A percentile compares a stretch with the other conserved stretches of the same genome.
Evolutionary conservation across 1,284 basidiomycete species (phyloP).

Genomic region (Rhodotorula sp.): DNA sequence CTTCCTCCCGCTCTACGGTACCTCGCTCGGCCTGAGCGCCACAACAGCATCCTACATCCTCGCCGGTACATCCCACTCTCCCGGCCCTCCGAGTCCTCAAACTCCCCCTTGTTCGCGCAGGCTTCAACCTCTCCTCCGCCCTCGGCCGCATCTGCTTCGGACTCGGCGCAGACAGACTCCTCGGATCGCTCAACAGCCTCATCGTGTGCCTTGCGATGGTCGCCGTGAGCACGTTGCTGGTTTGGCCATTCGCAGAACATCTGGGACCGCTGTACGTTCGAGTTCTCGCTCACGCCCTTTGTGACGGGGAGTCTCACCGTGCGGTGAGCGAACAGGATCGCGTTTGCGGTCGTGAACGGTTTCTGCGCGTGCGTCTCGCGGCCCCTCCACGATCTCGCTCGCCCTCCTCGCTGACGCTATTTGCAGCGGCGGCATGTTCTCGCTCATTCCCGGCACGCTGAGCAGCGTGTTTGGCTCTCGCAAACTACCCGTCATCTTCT

Average conservation of each 20-base stretch:
- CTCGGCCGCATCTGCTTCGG: conserved; percentile 30
- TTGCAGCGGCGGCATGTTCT: conserved; percentile 28
- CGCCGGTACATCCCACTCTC: conserved; percentile 7
- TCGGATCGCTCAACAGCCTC: conserved; percentile 34
- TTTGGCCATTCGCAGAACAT: conserved; percentile 28
- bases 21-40: conserved; percentile 16
- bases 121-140: conserved; percentile 32
- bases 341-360: conserved; percentile 32
- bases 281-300: too few species aligned
- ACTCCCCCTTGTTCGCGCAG: not conserved
- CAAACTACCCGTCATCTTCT: conserved; percentile 17
- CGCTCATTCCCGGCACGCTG: conserved; percentile 25
- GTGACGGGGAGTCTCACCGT: not conserved
- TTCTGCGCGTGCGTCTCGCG: conserved; percentile 12
- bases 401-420: not conserved
- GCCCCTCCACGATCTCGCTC: not conserved
- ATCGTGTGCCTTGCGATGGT: conserved; percentile 23
- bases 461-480: conserved; percentile 23
- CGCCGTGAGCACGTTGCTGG: conserved; percentile 13
- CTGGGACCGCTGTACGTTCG: conserved; percentile 16
- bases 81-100: too few species aligned
- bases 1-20: conserved; percentile 33
- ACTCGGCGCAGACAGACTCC: conserved; percentile 17
- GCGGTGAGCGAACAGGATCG: not conserved
- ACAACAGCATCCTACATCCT: conserved; percentile 17